Percentiles rank a stretch among this genome's conserved stretches.
phyloP scores from a whole-genome alignment of 176 grass and related monocot species.

The Stipa capillata region DNA sequence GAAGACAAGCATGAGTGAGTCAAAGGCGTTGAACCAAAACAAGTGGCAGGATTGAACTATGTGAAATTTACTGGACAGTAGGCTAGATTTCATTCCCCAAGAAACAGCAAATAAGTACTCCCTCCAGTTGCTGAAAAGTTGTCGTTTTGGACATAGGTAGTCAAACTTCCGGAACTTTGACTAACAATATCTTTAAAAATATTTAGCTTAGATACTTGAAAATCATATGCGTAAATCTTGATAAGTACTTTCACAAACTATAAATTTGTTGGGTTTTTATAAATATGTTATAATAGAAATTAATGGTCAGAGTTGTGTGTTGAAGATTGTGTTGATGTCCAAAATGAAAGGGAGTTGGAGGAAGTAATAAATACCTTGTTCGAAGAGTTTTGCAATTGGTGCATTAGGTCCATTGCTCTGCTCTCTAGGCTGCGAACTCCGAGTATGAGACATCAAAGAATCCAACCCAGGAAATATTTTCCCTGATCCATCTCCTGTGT shows the following conservation, averaged over 20 bases:
- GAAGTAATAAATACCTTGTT: constrained; percentile 63
- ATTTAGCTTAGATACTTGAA: too few relatives aligned
- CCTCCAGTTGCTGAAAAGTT: too few relatives aligned
- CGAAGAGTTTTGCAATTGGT: constrained; percentile 85
- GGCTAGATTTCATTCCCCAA: background rate
- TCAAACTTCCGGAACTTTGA: too few relatives aligned
- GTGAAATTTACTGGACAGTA: background rate
- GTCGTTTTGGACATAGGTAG: too few relatives aligned
- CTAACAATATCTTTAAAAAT: too few relatives aligned
- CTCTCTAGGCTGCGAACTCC: constrained; percentile 72
- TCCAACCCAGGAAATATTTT: constrained; percentile 92
- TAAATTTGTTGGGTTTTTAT: too few relatives aligned
- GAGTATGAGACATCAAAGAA: constrained; percentile 79
- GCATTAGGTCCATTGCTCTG: constrained; percentile 77
- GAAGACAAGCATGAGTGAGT: background rate
- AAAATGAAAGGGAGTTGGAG: too few relatives aligned
- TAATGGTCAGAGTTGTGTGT: too few relatives aligned
- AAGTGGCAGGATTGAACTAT: background rate
- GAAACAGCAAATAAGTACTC: constrained; percentile 13
- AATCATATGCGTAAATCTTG: too few relatives aligned
- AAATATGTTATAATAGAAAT: too few relatives aligned
- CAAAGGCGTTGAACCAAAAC: background rate
- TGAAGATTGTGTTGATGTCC: too few relatives aligned
- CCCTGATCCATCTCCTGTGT: constrained; percentile 75
- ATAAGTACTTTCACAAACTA: too few relatives aligned